Percentiles rank a stretch among this genome's conserved stretches.
Evolutionary conservation across 2,329 filamentous ascomycete genomes (phyloP).

Genomic region (Xylaria sp.): DNA sequence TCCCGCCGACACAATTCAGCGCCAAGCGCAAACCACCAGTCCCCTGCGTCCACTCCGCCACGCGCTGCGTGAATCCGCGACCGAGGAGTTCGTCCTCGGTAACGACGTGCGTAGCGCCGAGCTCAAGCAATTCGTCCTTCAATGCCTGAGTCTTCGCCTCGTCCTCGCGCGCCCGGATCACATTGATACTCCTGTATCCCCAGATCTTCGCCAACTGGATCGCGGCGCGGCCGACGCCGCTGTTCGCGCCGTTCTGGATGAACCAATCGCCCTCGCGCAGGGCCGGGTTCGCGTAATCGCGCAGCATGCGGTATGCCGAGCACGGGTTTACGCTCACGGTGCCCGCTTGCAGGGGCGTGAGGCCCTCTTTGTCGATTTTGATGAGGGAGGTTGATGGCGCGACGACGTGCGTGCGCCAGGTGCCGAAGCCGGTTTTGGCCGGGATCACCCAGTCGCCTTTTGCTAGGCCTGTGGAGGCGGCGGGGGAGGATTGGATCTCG

Average conservation of each 20-base stretch:
- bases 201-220: conserved; percentile 82
- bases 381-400: conserved; percentile 42
- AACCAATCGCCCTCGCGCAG: conserved; percentile 78
- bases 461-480: conserved; percentile 53
- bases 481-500: conserved; percentile 61
- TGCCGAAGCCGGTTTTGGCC: conserved; percentile 75
- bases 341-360: conserved; percentile 73
- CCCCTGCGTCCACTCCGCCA: conserved; percentile 62
- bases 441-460: conserved; percentile 95
- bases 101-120: conserved; percentile 54
- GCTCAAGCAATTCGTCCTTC: conserved; percentile 45
- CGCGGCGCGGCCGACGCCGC: conserved; percentile 82
- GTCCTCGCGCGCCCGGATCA: conserved; percentile 68
- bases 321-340: conserved; percentile 91
- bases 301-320: conserved; percentile 89
- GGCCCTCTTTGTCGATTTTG: conserved; percentile 57
- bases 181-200: conserved; percentile 87
- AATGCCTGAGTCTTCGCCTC: conserved; percentile 58
- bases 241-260: conserved; percentile 95
- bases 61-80: conserved; percentile 55
- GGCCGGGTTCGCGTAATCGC: conserved; percentile 59
- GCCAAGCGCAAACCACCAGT: conserved; percentile 65
- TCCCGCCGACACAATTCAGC: conserved; percentile 91
- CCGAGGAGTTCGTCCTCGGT: conserved; percentile 51
- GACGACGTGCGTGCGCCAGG: conserved; percentile 88